Conservation (phyloP, 2,329 filamentous ascomycete species). For the Chaetomiaceae sp. region DNA sequence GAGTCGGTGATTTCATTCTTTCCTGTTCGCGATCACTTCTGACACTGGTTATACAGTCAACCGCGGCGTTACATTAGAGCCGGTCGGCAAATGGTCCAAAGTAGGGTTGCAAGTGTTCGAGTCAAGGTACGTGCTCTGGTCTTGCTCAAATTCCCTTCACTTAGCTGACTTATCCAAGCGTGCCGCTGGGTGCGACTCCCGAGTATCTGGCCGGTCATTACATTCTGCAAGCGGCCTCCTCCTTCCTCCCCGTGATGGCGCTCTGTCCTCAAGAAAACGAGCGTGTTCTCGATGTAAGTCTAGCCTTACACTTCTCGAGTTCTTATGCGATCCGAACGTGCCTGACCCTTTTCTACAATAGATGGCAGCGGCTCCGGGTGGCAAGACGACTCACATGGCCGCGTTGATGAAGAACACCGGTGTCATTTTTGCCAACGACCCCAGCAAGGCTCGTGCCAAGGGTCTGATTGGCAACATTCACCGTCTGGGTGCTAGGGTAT, state of each 20-base stretch:
- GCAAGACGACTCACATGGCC: constrained; percentile 94
- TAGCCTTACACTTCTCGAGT: too few relatives aligned
- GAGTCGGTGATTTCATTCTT: constrained; percentile 35
- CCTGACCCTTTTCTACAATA: constrained; percentile 32
- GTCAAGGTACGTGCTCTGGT: constrained; percentile 47
- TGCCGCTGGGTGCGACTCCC: constrained; percentile 85
- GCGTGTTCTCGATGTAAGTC: constrained; percentile 64
- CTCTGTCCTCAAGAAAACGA: constrained; percentile 90
- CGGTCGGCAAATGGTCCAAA: constrained; percentile 98
- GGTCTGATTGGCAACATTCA: constrained; percentile 98
- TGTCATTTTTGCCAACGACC: constrained; percentile 92
- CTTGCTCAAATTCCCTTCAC: not conserved
- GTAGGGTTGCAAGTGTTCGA: constrained; percentile 96
- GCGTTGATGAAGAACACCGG: constrained; percentile 97
- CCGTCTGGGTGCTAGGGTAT: constrained; percentile 70
- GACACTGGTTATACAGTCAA: constrained; percentile 50
- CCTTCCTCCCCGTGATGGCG: constrained; percentile 96
- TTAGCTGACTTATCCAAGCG: constrained; percentile 20
- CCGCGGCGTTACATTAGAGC: constrained; percentile 90
- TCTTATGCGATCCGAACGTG: too few relatives aligned
- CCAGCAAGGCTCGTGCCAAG: constrained; percentile 86
- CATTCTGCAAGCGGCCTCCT: constrained; percentile 93
- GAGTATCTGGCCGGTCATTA: constrained; percentile 98
- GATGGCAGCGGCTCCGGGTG: constrained; percentile 91
- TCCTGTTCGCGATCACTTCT: not conserved